Evolutionary conservation across 768 basidiomycete genomes (phyloP), one percentile per base, ranked within the genome.

Genomic region (Podaxis pistillaris): DNA sequence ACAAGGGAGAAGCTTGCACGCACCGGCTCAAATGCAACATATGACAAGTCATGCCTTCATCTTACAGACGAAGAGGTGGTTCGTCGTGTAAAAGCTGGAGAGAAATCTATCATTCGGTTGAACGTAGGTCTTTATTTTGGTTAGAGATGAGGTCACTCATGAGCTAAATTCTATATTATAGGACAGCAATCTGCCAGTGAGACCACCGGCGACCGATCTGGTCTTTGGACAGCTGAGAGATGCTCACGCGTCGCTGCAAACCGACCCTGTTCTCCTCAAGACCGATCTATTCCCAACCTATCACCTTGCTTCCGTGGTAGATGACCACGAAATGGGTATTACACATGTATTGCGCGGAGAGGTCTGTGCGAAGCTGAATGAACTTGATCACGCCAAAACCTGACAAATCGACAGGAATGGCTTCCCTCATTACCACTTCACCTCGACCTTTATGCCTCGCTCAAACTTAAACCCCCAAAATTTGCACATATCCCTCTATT

Each of bases 291-390:
- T 91, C 72, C 97, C 97, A 4, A 98, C 96, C 0, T 99, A 99
- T 71, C 97, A 98, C 66, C 83, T 99, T 4, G 96, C 97, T 0
- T 95, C 33, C 22, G 93, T 98, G 0, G 93, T 96, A 0, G 97
- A 99, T 67, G 97, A 99, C 74, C 87, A 94, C 68, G 86, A 89
- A 68, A 99, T 99, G 97, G 89, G 88, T 0, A 93, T 99, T 24
- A 93, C 94, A 0, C 97, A 98, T 74, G 96, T 98, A 4, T 76
- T 98, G 1, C 86, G 97, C 28, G 97, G 97, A 55, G 96, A 98
- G 83, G 95, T 89, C 61, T 30, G 80, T 66, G 9, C 52, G 1
- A 28, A 62, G 28, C 15, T 36, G 22, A 2, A 19, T 19, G 54
- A 36, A 46, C n/a, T 13, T n/a, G 22, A 11, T 15, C 13, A 44